Base-by-base conservation (phyloP, 2,329 filamentous ascomycete species). In the Septoria petroselini region DNA sequence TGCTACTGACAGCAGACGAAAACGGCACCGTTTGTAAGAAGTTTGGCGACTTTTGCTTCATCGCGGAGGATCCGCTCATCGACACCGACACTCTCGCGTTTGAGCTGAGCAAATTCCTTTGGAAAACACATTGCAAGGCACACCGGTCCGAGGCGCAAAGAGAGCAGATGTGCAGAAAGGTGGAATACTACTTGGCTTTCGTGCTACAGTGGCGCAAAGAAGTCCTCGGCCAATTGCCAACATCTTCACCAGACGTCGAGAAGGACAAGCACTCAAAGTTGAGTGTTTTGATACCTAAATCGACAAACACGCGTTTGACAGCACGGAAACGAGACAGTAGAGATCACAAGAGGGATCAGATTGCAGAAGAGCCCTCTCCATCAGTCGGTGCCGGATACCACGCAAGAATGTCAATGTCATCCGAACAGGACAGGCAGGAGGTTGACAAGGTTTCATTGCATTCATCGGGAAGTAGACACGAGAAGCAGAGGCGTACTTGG, bases 11-110 rank as follows among this genome's bases (percentile, higher is more conserved):
- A 21, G 30, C 33, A 23, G 33, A 39, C 25, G 43, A 38, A 19
- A 34, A 23, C 18, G 23, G 9, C 15, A n/a, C 34, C 4, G 39
- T 46, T 12, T 46, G 43, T 34, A 19, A 4, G 7, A 27, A 19
- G 5, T 39, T 46, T 21, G 43, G 35, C 23, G 43, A 46, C 27
- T 46, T 46, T 34, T 46, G 43, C 17, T 46, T 46, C n/a, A 27
- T 31, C 6, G 23, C 35, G 9, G 43, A 46, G 23, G 34, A 46
- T 27, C 43, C 42, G 11, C 43, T 46, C n/a, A 31, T 39, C 43
- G 34, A 46, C 34, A 14, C 25, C 33, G 25, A 39, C 3, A 17
- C 25, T 17, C 25, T 39, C 8, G 25, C 19, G 14, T 27, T 30
- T 2, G 33, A 46, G 25, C 43, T 46, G 2, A 14, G 23, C 17